Evolutionary conservation across 306 rosid species (phyloP).

Genomic region (Mucuna pruriens): DNA sequence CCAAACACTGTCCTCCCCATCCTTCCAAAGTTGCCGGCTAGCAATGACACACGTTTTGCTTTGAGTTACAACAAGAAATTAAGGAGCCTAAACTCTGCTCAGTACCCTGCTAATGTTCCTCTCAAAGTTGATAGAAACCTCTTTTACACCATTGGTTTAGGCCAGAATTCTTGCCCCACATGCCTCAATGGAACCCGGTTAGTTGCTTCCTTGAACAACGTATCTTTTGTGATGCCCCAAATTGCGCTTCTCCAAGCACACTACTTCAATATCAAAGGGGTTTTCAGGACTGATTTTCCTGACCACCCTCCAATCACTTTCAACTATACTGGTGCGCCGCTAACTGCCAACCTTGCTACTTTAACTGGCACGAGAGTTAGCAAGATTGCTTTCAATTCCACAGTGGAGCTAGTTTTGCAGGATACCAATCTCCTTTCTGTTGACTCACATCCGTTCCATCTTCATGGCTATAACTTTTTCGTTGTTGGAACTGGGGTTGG

Average conservation of each 20-base stretch:
- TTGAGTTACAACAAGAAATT: conserved; percentile 56
- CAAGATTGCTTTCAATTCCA: conserved; percentile 74
- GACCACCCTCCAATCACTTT: conserved; percentile 60
- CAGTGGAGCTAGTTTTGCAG: conserved; percentile 72
- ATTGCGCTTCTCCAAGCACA: conserved; percentile 78
- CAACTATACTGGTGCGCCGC: conserved; percentile 70
- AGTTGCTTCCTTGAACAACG: conserved; percentile 69
- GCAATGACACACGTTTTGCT: conserved; percentile 63
- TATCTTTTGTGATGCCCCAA: conserved; percentile 71
- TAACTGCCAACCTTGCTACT: conserved; percentile 63
- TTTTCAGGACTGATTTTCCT: conserved; percentile 66
- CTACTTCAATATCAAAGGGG: conserved; percentile 62
- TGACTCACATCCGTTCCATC: conserved; percentile 86
- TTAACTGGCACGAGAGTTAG: conserved; percentile 62
- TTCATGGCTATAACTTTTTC: conserved; percentile 54
- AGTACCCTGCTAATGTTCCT: conserved; percentile 71
- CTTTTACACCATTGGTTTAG: conserved; percentile 65
- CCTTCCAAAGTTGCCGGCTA: conserved; percentile 59
- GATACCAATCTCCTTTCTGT: conserved; percentile 74
- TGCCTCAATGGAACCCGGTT: conserved; percentile 70
- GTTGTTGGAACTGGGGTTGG: conserved; percentile 81
- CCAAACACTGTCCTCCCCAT: conserved; percentile 64
- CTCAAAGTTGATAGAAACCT: conserved; percentile 68
- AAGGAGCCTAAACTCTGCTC: conserved; percentile 58
- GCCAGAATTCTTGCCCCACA: conserved; percentile 56